Evolutionary conservation across 257 asterid genomes (phyloP), one percentile per base, ranked within the genome.

Genomic region (Handroanthus guayacan): DNA sequence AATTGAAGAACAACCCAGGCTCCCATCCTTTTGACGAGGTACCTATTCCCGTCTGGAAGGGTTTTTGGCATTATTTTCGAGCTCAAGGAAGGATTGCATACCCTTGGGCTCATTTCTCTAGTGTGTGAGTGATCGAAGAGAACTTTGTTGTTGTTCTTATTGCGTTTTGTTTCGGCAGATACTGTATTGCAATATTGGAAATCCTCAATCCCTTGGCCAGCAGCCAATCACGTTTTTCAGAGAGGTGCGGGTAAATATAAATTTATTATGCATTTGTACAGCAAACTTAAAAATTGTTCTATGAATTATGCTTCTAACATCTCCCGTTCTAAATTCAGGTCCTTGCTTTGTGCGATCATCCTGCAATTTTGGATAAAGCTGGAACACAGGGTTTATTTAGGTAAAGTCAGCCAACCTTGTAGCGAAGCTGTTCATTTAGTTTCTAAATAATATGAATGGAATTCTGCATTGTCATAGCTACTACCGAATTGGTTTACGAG

Each of bases 221-320:
- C 97, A 91, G 80, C 98, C 99, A 61, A 86, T 95, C 84, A 91
- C 98, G 14, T 95, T 95, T 83, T 95, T 95, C 79, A 89, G 99
- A 83, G 99, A 95, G 99, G 99, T 95, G 11, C 14, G 89, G 72
- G 3, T 31, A 38, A 25, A 25, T 25, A 25, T 25, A 25, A 25
- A 38, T 78, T 5, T 7, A n/a, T n/a, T 3, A 4, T 41, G 45
- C 50, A 55, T 51, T 63, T 14, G 12, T 18, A 50, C 70, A 58
- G 60, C n/a, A 0, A 5, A 39, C 41, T 45, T 61, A 7, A 45
- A n/a, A 68, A 62, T 48, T 10, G 10, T 60, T 10, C 31, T 31
- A 17, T 34, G 4, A 9, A 62, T 72, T 31, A 3, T 74, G 54
- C 71, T 72, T 77, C 72, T 84, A 45, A 80, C 60, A 13, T 47